Evolutionary conservation across 192 early-diverging fungal genomes (phyloP).

Genomic region (Dissophora ornata): DNA sequence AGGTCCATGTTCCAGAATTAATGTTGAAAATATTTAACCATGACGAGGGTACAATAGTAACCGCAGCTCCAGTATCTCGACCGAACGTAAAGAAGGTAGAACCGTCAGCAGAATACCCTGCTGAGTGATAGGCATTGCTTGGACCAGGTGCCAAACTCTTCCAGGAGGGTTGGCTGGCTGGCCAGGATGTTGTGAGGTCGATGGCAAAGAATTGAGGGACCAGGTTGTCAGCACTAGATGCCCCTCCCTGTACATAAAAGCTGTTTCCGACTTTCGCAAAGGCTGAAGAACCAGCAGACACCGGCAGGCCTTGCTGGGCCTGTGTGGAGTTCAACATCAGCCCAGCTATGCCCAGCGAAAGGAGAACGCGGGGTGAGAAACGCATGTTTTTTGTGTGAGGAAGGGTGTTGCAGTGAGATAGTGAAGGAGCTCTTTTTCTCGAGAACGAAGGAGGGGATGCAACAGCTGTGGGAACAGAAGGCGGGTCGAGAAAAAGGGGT

Average conservation of each 20-base stretch:
- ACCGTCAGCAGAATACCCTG: conserved; percentile 19
- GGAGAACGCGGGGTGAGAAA: background rate
- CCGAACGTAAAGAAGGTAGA: conserved; percentile 31
- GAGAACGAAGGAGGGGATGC: too few relatives aligned
- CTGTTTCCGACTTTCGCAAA: conserved; percentile 25
- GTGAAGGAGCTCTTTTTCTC: too few relatives aligned
- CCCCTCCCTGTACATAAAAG: conserved; percentile 37
- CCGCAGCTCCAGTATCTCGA: conserved; percentile 20
- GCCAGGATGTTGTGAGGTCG: conserved; percentile 28
- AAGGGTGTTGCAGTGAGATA: background rate
- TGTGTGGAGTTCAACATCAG: background rate
- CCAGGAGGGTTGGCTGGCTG: conserved; percentile 17
- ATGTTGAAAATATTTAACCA: conserved; percentile 19
- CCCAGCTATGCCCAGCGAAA: background rate
- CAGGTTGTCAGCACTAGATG: conserved; percentile 13
- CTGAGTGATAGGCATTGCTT: conserved; percentile 28
- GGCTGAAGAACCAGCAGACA: conserved; percentile 9
- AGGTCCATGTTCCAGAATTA: conserved; percentile 9
- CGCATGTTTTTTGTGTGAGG: background rate
- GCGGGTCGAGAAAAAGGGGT: background rate
- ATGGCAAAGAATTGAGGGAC: conserved; percentile 18
- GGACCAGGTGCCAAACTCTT: conserved; percentile 11
- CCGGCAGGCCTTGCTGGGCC: conserved; percentile 6
- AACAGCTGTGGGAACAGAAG: background rate
- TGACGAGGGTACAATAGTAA: background rate